Percentiles rank a stretch among this genome's conserved stretches.
Conservation (phyloP, 441 rosid species). For the Eruca vesicaria region DNA sequence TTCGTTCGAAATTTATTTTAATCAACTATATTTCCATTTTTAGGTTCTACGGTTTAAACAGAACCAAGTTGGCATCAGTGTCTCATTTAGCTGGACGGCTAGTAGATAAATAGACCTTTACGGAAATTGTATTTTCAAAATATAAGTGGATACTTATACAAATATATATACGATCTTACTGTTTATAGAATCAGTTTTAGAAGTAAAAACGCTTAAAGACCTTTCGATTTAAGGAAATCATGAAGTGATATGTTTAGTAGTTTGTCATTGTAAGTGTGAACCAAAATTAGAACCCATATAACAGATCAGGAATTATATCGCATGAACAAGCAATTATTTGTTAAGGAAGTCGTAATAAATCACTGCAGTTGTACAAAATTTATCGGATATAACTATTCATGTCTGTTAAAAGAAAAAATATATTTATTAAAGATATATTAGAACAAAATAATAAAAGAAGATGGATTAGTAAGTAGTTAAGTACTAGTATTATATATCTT, state of each 20-base stretch:
- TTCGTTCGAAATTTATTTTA: background rate
- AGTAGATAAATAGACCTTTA: conserved; percentile 6
- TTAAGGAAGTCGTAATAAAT: conserved; percentile 3
- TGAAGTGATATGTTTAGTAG: background rate
- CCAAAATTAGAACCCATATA: background rate
- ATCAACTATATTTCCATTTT: conserved; percentile 19
- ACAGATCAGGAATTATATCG: background rate
- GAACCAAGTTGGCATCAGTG: conserved; percentile 8
- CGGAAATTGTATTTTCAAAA: background rate
- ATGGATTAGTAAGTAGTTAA: conserved; percentile 18
- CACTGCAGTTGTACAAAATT: background rate
- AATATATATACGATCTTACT: background rate
- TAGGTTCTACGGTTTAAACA: conserved; percentile 14
- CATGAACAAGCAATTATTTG: conserved; percentile 17
- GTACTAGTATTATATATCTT: background rate
- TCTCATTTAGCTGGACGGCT: conserved; percentile 17
- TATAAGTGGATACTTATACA: conserved; percentile 1
- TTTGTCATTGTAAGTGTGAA: conserved; percentile 16
- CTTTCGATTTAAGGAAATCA: background rate
- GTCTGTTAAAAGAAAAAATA: conserved; percentile 9
- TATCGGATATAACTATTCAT: background rate
- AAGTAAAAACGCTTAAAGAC: background rate
- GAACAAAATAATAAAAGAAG: background rate
- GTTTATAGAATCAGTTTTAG: background rate
- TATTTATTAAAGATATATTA: background rate